These are phyloP conservation scores for Acanthochlamys bracteata DNA, from an alignment of 106 monocot species.

Conservation along the genomic window DNA sequence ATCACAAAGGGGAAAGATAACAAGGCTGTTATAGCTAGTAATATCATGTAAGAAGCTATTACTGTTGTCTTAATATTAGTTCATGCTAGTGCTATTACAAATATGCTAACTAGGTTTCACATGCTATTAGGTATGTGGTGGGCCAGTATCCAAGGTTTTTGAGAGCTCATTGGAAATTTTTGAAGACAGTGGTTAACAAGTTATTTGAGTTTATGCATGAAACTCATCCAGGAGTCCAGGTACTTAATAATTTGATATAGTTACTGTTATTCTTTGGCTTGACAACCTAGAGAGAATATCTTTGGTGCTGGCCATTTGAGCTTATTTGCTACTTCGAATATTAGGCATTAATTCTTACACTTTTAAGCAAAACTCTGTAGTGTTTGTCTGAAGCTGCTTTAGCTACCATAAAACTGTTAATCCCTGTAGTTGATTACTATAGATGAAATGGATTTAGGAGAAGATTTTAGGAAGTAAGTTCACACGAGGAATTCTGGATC, in stretches of 20 bases:
- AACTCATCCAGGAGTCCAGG: conserved; percentile 99
- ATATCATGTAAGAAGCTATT: conserved; percentile 70
- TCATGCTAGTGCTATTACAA: background rate
- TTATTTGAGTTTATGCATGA: conserved; percentile 99
- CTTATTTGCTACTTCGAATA: background rate
- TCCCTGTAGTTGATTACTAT: background rate
- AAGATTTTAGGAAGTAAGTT: background rate
- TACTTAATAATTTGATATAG: conserved; percentile 10
- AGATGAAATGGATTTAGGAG: background rate
- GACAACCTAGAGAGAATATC: background rate
- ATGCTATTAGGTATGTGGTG: conserved; percentile 85
- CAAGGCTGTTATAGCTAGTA: conserved; percentile 99
- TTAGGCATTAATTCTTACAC: no score
- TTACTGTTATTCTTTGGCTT: no score
- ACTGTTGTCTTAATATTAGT: background rate
- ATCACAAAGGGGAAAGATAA: conserved; percentile 99
- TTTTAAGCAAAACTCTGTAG: no score
- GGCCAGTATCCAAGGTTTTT: conserved; percentile 98
- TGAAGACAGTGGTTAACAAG: conserved; percentile 99
- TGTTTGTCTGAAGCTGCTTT: no score
- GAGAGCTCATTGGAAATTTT: conserved; percentile 99
- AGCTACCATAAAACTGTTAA: no score
- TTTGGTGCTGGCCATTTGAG: background rate
- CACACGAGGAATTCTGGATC: background rate
- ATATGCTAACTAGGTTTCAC: conserved; percentile 4